A percentile compares a stretch with the other conserved stretches of the same genome.
These are phyloP conservation scores for Plenodomus tracheiphilus DNA, from an alignment of 2,329 filamentous ascomycete genomes.

Conservation along the genomic window DNA sequence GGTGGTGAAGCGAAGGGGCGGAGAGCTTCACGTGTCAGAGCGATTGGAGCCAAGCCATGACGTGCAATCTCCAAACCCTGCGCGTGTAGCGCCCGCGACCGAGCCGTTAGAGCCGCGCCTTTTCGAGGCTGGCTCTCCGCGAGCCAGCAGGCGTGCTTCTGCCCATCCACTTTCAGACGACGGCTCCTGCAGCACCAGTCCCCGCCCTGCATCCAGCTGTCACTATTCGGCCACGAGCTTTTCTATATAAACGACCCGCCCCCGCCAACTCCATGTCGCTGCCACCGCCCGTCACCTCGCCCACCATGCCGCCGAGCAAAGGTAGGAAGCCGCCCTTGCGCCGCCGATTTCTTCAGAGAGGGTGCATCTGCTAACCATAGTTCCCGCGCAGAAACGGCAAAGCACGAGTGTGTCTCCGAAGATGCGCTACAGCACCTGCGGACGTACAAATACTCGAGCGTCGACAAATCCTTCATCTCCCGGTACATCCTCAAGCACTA, in stretches of 20 bases:
- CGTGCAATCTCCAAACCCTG: constrained; percentile 11
- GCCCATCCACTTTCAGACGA: constrained; percentile 12
- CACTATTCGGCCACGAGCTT: constrained; percentile 17
- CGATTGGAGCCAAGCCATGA: constrained; percentile 14
- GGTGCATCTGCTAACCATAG: constrained; percentile 12
- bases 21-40: constrained; percentile 14
- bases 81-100: constrained; percentile 6
- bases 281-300: constrained; percentile 41
- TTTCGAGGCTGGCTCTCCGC: constrained; percentile 16
- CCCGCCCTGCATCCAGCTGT: constrained; percentile 11
- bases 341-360: neutral
- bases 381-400: constrained; percentile 57
- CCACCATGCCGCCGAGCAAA: constrained; percentile 45
- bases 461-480: constrained; percentile 93
- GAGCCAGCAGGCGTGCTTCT: constrained; percentile 7
- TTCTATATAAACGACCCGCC: constrained; percentile 28
- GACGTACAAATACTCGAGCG: constrained; percentile 94
- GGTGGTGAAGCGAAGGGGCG: no score
- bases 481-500: constrained; percentile 94
- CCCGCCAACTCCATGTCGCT: constrained; percentile 40
- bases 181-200: constrained; percentile 15
- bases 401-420: constrained; percentile 77
- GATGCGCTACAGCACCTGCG: constrained; percentile 90
- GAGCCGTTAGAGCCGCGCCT: constrained; percentile 20
- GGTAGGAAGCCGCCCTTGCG: constrained; percentile 21